Evolutionary conservation across 1,284 basidiomycete species (phyloP), one percentile per base, ranked within the genome.

Genomic region (Cutaneotrichosporon mucoides): DNA sequence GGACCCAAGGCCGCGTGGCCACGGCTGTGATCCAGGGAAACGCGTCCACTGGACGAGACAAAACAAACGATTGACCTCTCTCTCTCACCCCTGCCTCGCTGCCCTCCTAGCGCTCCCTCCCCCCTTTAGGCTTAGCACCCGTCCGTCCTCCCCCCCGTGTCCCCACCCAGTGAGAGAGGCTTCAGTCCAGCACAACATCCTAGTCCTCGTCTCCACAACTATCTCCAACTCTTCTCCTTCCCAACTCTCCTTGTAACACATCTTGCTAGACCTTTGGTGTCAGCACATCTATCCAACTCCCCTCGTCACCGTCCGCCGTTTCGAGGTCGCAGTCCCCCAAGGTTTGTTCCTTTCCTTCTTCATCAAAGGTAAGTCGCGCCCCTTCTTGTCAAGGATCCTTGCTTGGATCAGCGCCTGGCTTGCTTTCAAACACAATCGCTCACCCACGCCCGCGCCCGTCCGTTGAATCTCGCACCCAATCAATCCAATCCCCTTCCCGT

Each of bases 271-370:
- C 38, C 12, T 40, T 40, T 12, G 12, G 8, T 40, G 24, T 24
- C 24, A 24, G 24, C 24, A 24, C 24, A 24, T 24, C 24, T 24
- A 24, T 24, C 24, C 24, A 24, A 24, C 24, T 24, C 24, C 24
- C 24, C 24, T 24, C 24, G 24, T 24, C 24, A 24, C 24, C 24
- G 24, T 24, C 24, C 36, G 35, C 6, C 51, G 41, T 34, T 33
- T 56, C 55, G 40, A 51, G 15, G 41, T 51, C 55, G n/a, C 36
- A 58, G 41, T 45, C 47, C 11, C 40, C 35, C 24, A 36, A 58
- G 51, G 56, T 53, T 58, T 37, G 51, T 53, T 44, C 46, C 24
- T 36, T 15, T 5, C 43, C n/a, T 11, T 35, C 36, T 24, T 42
- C 13, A 40, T 37, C 41, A 48, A 53, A 44, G 48, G 55, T 56